Conservation (phyloP, 345 rosid species). For the Pistacia vera region DNA sequence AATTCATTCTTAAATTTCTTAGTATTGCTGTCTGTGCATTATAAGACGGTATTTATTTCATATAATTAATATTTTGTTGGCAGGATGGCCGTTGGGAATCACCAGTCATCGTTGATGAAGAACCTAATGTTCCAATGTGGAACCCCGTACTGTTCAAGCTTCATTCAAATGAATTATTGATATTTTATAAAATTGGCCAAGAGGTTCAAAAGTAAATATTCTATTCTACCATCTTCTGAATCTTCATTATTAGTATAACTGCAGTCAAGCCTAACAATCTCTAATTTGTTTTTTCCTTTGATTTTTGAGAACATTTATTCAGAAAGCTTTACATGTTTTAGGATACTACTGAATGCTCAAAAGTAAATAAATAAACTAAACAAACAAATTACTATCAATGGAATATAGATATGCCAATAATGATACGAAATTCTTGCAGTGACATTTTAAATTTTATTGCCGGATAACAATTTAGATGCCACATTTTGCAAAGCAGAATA, state of each 20-base stretch:
- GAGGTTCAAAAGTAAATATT: constrained; percentile 74
- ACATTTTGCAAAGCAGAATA: background rate
- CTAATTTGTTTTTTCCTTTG: background rate
- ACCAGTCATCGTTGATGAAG: constrained; percentile 62
- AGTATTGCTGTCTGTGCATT: constrained; percentile 3
- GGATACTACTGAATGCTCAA: background rate
- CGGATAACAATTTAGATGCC: background rate
- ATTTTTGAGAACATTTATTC: background rate
- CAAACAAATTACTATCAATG: background rate
- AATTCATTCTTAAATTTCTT: background rate
- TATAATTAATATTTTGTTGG: constrained; percentile 20
- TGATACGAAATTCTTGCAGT: background rate
- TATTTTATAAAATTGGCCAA: constrained; percentile 87
- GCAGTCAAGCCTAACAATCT: background rate
- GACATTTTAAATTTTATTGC: background rate
- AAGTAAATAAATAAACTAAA: background rate
- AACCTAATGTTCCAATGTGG: constrained; percentile 81
- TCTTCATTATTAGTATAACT: background rate
- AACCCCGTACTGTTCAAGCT: constrained; percentile 86
- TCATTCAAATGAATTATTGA: constrained; percentile 72
- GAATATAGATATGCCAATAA: background rate
- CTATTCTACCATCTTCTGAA: background rate
- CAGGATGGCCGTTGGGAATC: constrained; percentile 74
- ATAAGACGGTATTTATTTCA: background rate
- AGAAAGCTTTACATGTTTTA: background rate